Evolutionary conservation across 1,284 basidiomycete species (phyloP).

Genomic region (Chalciporus sp.): DNA sequence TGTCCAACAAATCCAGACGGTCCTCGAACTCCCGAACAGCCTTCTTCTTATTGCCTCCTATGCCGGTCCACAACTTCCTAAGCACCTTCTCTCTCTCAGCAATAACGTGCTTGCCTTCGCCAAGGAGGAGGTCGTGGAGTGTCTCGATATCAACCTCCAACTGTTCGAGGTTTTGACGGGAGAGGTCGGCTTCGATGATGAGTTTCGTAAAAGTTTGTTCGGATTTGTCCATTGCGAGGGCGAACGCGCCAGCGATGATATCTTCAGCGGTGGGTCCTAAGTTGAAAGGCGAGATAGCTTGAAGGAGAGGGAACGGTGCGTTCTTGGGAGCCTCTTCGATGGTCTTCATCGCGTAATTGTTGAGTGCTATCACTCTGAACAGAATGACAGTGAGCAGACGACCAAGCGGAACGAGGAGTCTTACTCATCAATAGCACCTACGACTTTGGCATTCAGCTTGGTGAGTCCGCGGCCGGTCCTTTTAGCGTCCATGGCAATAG

Average conservation of each 20-base stretch:
- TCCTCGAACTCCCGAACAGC: conserved; percentile 49
- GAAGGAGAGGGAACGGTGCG: conserved; percentile 39
- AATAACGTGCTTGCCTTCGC: conserved; percentile 53
- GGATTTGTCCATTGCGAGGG: conserved; percentile 61
- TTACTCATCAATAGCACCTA: conserved; percentile 70
- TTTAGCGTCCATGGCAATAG: conserved; percentile 62
- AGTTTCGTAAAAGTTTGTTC: conserved; percentile 54
- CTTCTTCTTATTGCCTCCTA: conserved; percentile 61
- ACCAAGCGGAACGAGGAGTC: conserved; percentile 23
- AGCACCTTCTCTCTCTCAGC: conserved; percentile 55
- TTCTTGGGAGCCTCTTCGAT: conserved; percentile 54
- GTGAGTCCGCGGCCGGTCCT: conserved; percentile 58
- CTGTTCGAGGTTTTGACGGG: conserved; percentile 52
- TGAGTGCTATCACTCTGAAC: conserved; percentile 66
- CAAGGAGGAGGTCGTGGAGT: conserved; percentile 57
- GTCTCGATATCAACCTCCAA: conserved; percentile 60
- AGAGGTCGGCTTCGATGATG: conserved; percentile 62
- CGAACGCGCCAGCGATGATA: conserved; percentile 54
- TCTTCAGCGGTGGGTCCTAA: conserved; percentile 40
- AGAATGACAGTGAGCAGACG: conserved; percentile 2
- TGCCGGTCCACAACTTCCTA: conserved; percentile 62
- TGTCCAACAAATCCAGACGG: conserved; percentile 54
- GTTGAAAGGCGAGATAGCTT: conserved; percentile 49
- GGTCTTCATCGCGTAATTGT: conserved; percentile 63
- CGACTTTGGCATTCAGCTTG: conserved; percentile 60